Base-by-base conservation (phyloP, 441 rosid genomes). In the Erodium chrysanthum region DNA sequence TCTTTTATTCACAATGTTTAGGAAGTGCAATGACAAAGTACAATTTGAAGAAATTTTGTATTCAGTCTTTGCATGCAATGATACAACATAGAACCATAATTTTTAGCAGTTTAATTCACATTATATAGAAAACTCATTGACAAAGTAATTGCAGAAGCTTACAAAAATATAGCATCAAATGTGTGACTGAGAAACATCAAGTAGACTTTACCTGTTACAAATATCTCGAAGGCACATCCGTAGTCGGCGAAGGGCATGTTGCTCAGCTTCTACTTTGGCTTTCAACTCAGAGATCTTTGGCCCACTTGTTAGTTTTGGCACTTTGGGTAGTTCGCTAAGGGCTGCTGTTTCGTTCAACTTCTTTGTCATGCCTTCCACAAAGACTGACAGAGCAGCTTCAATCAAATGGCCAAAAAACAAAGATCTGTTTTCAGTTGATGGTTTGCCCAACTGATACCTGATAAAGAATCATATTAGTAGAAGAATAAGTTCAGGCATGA, bases 151-250 rank as follows among this genome's bases (percentile, higher is more conserved):
- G 66, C 22, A 63, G 8, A 22, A 27, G 4, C n/a, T 27, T 66
- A 31, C 48, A 8, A 10, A 56, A 14, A 10, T n/a, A 27, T 6
- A 27, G n/a, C 33, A 31, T 62, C 12, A 31, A 62, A 29, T 31
- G 37, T 62, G 37, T 9, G 6, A 62, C 20, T 27, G 29, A 12
- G 42, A 10, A 29, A 63, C 18, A 10, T 58, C 63, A 2, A 7
- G 66, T 29, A 33, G 22, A 61, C 27, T 70, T 70, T 84, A 92
- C 98, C 98, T 82, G 68, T 95, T 95, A 84, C 99, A 95, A 86
- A 95, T 73, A 79, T 95, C 99, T 83, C 99, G 84, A 68, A 95
- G 98, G 82, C 99, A 95, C 97, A 92, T 95, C 67, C 99, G 87
- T 75, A 95, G 78, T 68, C 99, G 85, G 54, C 98, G 93, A 77